Percentiles rank a stretch among this genome's conserved stretches.
These are phyloP conservation scores for Ophiostoma quercus DNA, from an alignment of 2,329 filamentous ascomycete species.

Conservation along the genomic window DNA sequence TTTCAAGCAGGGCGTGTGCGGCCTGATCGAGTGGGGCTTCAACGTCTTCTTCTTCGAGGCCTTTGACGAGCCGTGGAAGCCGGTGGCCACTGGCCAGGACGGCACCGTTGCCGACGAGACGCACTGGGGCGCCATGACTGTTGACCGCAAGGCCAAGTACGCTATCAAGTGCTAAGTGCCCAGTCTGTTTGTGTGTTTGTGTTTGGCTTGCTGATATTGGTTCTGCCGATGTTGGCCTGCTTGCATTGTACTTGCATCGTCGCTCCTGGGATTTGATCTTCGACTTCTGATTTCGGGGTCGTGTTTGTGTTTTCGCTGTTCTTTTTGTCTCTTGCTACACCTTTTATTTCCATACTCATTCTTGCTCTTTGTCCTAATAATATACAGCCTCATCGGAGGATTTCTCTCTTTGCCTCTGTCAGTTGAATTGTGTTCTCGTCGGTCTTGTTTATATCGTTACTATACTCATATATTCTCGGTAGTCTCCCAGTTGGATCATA, in stretches of 20 bases:
- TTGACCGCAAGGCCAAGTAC: constrained; percentile 24
- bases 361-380: not conserved
- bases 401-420: not conserved
- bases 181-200: not conserved
- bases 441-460: not conserved
- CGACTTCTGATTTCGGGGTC: not conserved
- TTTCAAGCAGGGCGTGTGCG: constrained; percentile 21
- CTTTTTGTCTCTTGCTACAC: not conserved
- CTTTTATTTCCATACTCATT: not conserved
- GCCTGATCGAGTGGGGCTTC: constrained; percentile 23
- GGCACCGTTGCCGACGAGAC: constrained; percentile 23
- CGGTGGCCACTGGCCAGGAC: constrained; percentile 20
- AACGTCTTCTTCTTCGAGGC: constrained; percentile 26
- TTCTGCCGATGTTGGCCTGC: not conserved
- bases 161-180: constrained; percentile 17
- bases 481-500: not conserved
- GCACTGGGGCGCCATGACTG: constrained; percentile 25
- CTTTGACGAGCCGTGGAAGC: constrained; percentile 25
- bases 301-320: not conserved
- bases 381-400: not conserved
- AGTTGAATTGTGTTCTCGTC: too few relatives aligned
- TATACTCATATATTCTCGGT: too few relatives aligned
- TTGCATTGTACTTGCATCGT: not conserved
- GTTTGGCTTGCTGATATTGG: not conserved
- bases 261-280: not conserved